Evolutionary conservation across 2,329 filamentous ascomycete species (phyloP).

Genomic region (Fusarium fracticaudum): DNA sequence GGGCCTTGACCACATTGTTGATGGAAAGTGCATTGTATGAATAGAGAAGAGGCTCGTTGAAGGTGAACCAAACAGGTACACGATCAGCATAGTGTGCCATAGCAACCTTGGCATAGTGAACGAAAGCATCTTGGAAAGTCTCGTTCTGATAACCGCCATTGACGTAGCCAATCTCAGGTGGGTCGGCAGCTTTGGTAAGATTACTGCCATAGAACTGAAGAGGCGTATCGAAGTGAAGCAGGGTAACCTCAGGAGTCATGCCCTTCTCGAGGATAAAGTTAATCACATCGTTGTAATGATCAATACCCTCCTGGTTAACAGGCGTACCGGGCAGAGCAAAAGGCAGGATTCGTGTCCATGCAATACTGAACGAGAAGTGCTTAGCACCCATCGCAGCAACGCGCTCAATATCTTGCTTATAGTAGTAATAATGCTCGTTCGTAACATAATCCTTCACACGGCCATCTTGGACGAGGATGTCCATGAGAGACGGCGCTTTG

Average conservation of each 20-base stretch:
- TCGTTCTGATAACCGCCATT: slow-evolving; percentile 57
- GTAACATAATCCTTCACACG: slow-evolving; percentile 49
- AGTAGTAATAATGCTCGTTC: slow-evolving; percentile 64
- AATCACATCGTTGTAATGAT: slow-evolving; percentile 65
- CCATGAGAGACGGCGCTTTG: slow-evolving; percentile 54
- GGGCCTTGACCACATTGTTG: slow-evolving; percentile 56
- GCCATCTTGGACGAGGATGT: slow-evolving; percentile 48
- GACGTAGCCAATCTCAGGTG: slow-evolving; percentile 49
- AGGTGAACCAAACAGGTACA: slow-evolving; percentile 62
- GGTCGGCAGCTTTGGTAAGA: slow-evolving; percentile 30
- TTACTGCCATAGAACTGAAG: slow-evolving; percentile 53
- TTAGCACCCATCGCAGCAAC: slow-evolving; percentile 61
- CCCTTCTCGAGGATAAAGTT: slow-evolving; percentile 59
- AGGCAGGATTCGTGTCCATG: slow-evolving; percentile 63
- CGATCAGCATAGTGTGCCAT: slow-evolving; percentile 62
- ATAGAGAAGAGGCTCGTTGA: slow-evolving; percentile 61
- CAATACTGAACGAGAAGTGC: slow-evolving; percentile 62
- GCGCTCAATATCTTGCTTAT: slow-evolving; percentile 65
- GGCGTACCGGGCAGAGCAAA: slow-evolving; percentile 61
- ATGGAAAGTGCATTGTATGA: slow-evolving; percentile 51
- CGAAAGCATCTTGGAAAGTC: slow-evolving; percentile 60
- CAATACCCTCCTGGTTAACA: slow-evolving; percentile 60
- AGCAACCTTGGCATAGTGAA: slow-evolving; percentile 63
- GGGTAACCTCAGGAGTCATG: slow-evolving; percentile 58
- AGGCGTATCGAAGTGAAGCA: slow-evolving; percentile 61